Evolutionary conservation across 1,139 yeast genomes (phyloP), one percentile per base, ranked within the genome.

Genomic region (Protomyces arabidopsidicola): DNA sequence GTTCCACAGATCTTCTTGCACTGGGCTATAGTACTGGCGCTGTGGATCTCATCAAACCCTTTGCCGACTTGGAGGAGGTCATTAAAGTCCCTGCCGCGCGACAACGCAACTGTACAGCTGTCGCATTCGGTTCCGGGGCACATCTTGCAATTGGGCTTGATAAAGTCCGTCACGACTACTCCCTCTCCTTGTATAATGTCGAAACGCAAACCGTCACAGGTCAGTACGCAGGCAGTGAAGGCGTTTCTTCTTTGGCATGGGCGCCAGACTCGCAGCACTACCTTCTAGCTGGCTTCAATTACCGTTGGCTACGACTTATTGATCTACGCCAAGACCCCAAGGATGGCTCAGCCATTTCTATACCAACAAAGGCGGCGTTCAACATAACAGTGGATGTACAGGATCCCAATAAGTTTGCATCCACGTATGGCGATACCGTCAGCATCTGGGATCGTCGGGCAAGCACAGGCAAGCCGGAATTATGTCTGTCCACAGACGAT

Each of bases 401-500:
- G n/a, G 53, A 52, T 10, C 38, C 62, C 9, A 50, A 35, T 27
- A n/a, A 35, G 5, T 0, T 79, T 79, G 88, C 91, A 1, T 86
- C 95, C 0, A 84, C 87, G 69, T 83, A 88, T 67, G 85, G 91
- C 0, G 79, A 83, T 68, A 88, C 88, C 12, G 79, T 91, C 54
- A 14, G 27, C 79, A 82, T 9, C 78, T 86, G 50, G 93, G 89
- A 71, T 93, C 88, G 2, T 84, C 84, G 70, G 79, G 82, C 66
- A 81, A 80, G 45, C 80, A 83, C 73, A 80, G 83, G 68, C 88
- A 90, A 73, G 84, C 89, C 48, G 85, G 95, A 0, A 83, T 82
- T 68, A 83, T 90, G 61, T 97, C 90, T 70, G 95, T 88, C 71
- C 96, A 97, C 1, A 83, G 95, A 0, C 76, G 90, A 65, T 86